Evolutionary conservation across 768 basidiomycete genomes (phyloP).

Genomic region (Termitomyces sp.): DNA sequence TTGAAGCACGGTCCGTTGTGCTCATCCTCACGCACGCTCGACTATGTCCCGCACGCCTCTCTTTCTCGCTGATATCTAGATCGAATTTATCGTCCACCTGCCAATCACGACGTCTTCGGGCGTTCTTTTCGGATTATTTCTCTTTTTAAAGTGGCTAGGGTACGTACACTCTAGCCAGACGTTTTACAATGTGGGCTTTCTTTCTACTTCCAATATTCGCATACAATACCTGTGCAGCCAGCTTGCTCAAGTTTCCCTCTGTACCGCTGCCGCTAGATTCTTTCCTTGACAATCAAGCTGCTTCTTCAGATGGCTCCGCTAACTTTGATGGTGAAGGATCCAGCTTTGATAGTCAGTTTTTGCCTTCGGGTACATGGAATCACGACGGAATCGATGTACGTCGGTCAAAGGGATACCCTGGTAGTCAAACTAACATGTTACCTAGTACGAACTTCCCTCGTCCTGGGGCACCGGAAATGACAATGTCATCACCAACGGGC

Average conservation of each 20-base stretch:
- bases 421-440: neutral
- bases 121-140: neutral
- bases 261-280: slow-evolving; percentile 19
- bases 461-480: slow-evolving; percentile 35
- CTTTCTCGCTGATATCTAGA: neutral
- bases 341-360: slow-evolving; percentile 33
- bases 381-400: slow-evolving; percentile 34
- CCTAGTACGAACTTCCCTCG: slow-evolving; percentile 35
- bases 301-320: slow-evolving; percentile 31
- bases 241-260: slow-evolving; percentile 23
- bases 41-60: neutral
- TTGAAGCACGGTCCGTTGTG: neutral
- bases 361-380: slow-evolving; percentile 32
- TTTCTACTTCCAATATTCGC: neutral
- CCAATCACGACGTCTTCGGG: too few species aligned
- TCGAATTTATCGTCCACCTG: too few species aligned
- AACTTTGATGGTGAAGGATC: slow-evolving; percentile 33
- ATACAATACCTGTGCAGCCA: neutral
- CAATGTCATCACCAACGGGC: slow-evolving; percentile 39
- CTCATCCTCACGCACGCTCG: neutral
- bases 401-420: neutral
- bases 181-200: neutral
- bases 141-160: neutral
- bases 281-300: slow-evolving; percentile 38
- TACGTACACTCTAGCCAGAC: neutral